Conservation (phyloP, 176 grass and related monocot species). For the Lolium perenne region DNA sequence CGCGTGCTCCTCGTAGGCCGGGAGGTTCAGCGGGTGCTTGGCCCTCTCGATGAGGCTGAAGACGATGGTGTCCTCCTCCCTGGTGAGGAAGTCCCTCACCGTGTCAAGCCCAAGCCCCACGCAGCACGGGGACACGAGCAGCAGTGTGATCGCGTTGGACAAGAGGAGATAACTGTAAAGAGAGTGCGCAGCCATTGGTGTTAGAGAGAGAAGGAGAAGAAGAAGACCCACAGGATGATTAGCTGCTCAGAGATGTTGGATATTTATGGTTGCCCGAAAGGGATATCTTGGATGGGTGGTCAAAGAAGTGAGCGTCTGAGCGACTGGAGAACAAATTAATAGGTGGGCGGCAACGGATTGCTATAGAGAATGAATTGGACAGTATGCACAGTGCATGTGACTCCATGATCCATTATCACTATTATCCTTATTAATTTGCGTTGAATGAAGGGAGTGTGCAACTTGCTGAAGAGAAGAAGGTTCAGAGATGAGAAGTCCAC, state of each 20-base stretch:
- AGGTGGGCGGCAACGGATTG: neutral
- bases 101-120: conserved; percentile 53
- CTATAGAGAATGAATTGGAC: neutral
- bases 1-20: conserved; percentile 43
- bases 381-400: conserved; percentile 5
- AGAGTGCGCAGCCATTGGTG: conserved; percentile 33
- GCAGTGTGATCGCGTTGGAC: neutral
- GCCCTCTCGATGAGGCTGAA: conserved; percentile 87
- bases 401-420: conserved; percentile 9
- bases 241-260: neutral
- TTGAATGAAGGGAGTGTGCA: conserved; percentile 20
- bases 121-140: conserved; percentile 31
- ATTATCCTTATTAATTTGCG: neutral
- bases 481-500: conserved; percentile 37
- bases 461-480: neutral
- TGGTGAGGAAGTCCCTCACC: conserved; percentile 68
- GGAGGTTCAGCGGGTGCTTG: conserved; percentile 55
- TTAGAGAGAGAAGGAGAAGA: neutral
- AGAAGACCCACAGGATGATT: conserved; percentile 5
- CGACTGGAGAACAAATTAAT: neutral
- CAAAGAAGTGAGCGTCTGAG: conserved; percentile 18
- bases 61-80: conserved; percentile 73
- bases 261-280: conserved; percentile 40
- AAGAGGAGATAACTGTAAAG: neutral
- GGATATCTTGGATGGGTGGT: conserved; percentile 1